Evolutionary conservation across 2,329 filamentous ascomycete genomes (phyloP), one percentile per base, ranked within the genome.

Genomic region (Sporothrix protearum): DNA sequence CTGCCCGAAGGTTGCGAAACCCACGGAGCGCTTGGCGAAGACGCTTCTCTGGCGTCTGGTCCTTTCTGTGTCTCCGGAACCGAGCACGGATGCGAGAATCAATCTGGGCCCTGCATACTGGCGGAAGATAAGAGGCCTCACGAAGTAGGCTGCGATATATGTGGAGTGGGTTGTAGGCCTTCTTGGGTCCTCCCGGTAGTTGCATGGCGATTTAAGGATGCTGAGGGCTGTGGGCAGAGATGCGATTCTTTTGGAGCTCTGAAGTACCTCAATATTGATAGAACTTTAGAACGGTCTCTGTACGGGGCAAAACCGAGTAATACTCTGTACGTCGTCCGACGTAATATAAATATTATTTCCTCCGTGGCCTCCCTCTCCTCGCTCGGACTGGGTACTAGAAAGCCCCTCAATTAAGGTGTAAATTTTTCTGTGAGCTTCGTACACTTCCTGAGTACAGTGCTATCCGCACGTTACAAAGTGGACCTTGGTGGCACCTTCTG

Each of bases 81-180:
- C 82, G 82, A 8, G 75, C 72, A 68, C 80, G 79, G 61, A 89
- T 84, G 45, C 80, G 80, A 7, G 79, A 75, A 61, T 80, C 77
- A 69, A 86, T 79, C 70, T 81, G 83, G 2, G 80, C 77, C 51
- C 83, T 83, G 72, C 85, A 85, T 51, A 84, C 78, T 2, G 82
- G 81, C 1, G 87, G 87, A 2, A 90, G 84, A 76, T 91, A 91
- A 36, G 85, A 84, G 51, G 83, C 81, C 80, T 89, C 87, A 72
- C 88, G 87, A 47, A 90, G 85, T 28, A 90, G 80, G 72, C 87
- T 83, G 71, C 88, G 84, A 78, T 88, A 90, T 63, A 88, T 78
- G 75, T 85, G 83, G 16, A 84, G 75, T 3, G 81, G 73, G 0
- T 75, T 76, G 10, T 70, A 73, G 12, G 80, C 63, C 28, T 63